Evolutionary conservation across 352 stramenopile species (phyloP).

Genomic region (Phytophthora quininea): DNA sequence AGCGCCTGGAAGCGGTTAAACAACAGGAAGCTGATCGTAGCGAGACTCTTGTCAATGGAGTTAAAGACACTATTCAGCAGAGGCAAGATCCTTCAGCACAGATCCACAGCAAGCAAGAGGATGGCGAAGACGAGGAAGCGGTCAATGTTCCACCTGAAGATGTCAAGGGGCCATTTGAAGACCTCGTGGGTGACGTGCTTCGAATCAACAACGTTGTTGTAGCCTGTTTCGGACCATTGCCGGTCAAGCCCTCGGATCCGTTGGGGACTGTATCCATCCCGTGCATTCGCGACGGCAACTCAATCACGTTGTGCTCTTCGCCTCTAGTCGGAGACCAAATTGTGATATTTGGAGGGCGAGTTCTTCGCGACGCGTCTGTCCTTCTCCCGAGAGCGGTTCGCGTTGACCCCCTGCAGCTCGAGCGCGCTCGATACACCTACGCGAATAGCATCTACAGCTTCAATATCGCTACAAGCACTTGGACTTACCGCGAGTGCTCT

Average conservation of each 20-base stretch:
- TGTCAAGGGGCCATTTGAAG: conserved; percentile 27
- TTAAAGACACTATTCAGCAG: not conserved
- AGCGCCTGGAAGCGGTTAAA: conserved; percentile 24
- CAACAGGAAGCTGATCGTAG: conserved; percentile 13
- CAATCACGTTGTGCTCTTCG: conserved; percentile 55
- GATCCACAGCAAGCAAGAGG: not conserved
- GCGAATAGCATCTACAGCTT: conserved; percentile 69
- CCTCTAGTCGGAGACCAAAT: conserved; percentile 26
- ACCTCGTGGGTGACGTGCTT: conserved; percentile 41
- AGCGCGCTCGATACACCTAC: conserved; percentile 63
- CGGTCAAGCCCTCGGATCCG: conserved; percentile 36
- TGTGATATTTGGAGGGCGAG: conserved; percentile 61
- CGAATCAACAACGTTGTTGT: conserved; percentile 34
- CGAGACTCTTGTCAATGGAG: not conserved
- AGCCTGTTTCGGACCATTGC: conserved; percentile 18
- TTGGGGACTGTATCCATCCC: conserved; percentile 52
- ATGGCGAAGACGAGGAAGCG: conserved; percentile 5
- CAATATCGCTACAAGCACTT: conserved; percentile 37
- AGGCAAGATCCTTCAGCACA: not conserved
- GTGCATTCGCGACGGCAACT: conserved; percentile 63
- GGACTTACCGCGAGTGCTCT: conserved; percentile 48
- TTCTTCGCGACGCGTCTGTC: conserved; percentile 55
- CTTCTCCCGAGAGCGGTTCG: conserved; percentile 41
- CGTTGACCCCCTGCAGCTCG: conserved; percentile 53
- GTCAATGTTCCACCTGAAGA: conserved; percentile 3